Conservation (phyloP, 805 yeast genomes). For the Saccharomycopsis fodiens region DNA sequence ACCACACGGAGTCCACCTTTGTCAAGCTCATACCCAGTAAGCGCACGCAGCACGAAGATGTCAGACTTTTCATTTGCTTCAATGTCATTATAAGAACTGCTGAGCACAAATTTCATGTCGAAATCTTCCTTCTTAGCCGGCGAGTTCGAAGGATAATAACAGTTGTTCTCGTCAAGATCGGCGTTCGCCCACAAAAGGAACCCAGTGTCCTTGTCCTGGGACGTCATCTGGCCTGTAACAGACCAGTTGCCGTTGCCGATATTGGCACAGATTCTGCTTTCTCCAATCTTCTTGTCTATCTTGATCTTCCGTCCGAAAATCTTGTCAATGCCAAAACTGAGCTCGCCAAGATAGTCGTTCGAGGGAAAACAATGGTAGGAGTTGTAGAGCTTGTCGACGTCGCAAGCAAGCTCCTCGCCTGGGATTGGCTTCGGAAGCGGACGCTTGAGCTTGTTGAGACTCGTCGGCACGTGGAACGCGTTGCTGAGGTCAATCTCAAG, state of each 20-base stretch:
- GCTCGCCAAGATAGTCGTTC: slow-evolving; percentile 38
- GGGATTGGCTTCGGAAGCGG: slow-evolving; percentile 79
- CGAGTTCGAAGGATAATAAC: slow-evolving; percentile 10
- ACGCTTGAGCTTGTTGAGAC: slow-evolving; percentile 50
- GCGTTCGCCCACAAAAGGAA: slow-evolving; percentile 15
- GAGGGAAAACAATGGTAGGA: slow-evolving; percentile 74
- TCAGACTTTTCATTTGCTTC: slow-evolving; percentile 11
- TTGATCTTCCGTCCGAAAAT: slow-evolving; percentile 62
- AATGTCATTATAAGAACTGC: slow-evolving; percentile 5
- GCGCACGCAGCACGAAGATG: slow-evolving; percentile 68
- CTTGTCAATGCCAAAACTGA: slow-evolving; percentile 46
- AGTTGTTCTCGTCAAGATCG: slow-evolving; percentile 17
- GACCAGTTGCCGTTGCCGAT: slow-evolving; percentile 24
- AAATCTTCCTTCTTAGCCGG: slow-evolving; percentile 18
- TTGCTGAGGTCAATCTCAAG: slow-evolving; percentile 64
- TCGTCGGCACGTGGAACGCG: slow-evolving; percentile 63
- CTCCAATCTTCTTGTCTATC: slow-evolving; percentile 39
- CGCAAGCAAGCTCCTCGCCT: slow-evolving; percentile 69
- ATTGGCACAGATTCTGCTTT: slow-evolving; percentile 37
- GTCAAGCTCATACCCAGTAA: slow-evolving; percentile 89
- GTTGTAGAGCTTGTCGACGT: slow-evolving; percentile 46
- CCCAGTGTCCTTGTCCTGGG: slow-evolving; percentile 6
- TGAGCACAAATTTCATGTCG: slow-evolving; percentile 9
- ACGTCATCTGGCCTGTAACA: slow-evolving; percentile 13
- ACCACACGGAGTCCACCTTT: slow-evolving; percentile 81